A percentile compares a stretch with the other conserved stretches of the same genome.
These are phyloP conservation scores for Hysterangium stoloniferum DNA, from an alignment of 768 basidiomycete species.

Conservation along the genomic window DNA sequence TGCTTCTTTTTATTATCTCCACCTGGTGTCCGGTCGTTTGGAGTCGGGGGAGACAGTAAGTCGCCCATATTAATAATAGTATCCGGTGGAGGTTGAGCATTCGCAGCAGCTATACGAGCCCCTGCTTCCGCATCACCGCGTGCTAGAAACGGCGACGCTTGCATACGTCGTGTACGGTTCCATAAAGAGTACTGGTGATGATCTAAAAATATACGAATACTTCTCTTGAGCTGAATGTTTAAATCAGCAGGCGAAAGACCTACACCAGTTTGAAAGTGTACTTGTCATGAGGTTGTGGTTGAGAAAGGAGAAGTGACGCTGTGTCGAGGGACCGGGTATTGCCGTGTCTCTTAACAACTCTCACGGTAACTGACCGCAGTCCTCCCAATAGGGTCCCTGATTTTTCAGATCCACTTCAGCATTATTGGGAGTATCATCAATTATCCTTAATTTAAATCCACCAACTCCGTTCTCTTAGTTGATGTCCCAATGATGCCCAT, in stretches of 20 bases:
- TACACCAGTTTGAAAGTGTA: slow-evolving; percentile 14
- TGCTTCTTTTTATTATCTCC: slow-evolving; percentile 53
- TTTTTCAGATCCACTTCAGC: too few species aligned
- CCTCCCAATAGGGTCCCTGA: too few species aligned
- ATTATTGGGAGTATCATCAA: too few species aligned
- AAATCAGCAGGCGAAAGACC: background rate
- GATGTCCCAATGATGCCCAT: too few species aligned
- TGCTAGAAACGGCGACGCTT: slow-evolving; percentile 44
- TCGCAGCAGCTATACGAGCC: slow-evolving; percentile 43
- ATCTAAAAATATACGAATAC: slow-evolving; percentile 27
- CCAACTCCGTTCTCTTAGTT: too few species aligned
- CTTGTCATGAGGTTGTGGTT: too few species aligned
- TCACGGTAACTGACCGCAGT: too few species aligned
- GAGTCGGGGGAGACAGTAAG: slow-evolving; percentile 14
- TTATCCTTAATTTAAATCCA: too few species aligned
- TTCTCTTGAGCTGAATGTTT: background rate
- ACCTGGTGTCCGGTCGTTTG: slow-evolving; percentile 2
- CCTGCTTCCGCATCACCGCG: slow-evolving; percentile 42
- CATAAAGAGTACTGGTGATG: slow-evolving; percentile 45
- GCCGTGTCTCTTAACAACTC: too few species aligned
- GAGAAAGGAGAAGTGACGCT: too few species aligned
- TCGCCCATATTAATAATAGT: slow-evolving; percentile 28
- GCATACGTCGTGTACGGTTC: slow-evolving; percentile 50
- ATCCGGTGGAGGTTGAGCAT: slow-evolving; percentile 19
- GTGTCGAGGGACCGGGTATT: too few species aligned